Base-by-base conservation (phyloP, 2,329 filamentous ascomycete genomes). In the Stemphylium beticola region DNA sequence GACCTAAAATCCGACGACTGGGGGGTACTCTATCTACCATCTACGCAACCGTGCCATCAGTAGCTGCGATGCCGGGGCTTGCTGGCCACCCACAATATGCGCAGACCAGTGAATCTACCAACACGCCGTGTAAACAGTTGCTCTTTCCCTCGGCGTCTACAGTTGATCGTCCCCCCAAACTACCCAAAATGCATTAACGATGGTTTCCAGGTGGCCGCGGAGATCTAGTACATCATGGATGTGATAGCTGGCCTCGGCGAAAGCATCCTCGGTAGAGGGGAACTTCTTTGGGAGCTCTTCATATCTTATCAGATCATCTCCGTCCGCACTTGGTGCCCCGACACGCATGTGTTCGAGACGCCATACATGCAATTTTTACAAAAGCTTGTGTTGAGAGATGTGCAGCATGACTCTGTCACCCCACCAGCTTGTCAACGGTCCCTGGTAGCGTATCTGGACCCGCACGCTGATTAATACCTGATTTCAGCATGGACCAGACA, bases 261-360 rank as follows among this genome's bases (percentile, higher is more conserved):
- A 49, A 38, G 41, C 57, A 52, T 40, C 46, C 38, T 47, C 37
- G 52, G 39, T 47, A 31, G 55, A 61, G 60, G 56, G 64, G 62
- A 53, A 53, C 32, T 22, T 43, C 44, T 41, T 44, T 55, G 45
- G 37, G 47, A 53, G 57, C 58, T 48, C 52, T 43, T 14, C 34
- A 43, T 57, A 71, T 71, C 65, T 67, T 61, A 71, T 71, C 62
- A 61, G 62, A 68, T 66, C 62, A 66, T 62, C 63, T 67, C 62
- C 64, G 56, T 22, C 57, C 44, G 51, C 58, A 40, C 50, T 15
- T 36, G 18, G 29, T 24, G 47, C 31, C 47, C 47, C 32, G 41
- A 41, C 36, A 51, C 33, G 26, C 33, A 22, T 49, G 50, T 31
- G 26, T 46, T 24, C 29, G 15, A 15, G 37, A 20, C 2, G 33